Evolutionary conservation across 352 stramenopile genomes (phyloP), one percentile per base, ranked within the genome.

Genomic region (Pelagophyceae sp.): DNA sequence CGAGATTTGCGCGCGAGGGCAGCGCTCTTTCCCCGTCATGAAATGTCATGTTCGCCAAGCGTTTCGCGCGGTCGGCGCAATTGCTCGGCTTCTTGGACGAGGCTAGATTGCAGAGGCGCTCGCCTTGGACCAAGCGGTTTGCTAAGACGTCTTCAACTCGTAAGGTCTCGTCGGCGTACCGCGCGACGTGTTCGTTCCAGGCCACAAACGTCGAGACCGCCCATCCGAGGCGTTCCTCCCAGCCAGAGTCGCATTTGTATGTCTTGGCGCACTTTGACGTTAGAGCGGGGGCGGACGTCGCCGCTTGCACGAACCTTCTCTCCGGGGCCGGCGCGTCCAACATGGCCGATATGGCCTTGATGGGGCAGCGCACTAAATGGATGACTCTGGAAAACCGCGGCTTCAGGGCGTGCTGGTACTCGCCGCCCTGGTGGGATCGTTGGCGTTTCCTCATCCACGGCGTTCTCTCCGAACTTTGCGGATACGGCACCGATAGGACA

Each of bases 361-460:
- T 6, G 17, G 67, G 67, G 29, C 67, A 74, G 35, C 67, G 33
- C 15, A 27, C 33, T 0, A 74, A n/a, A 27, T 74, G 67, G 33
- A 74, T 37, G 11, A 54, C 67, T 3, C 27, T 20, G 3, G 2
- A 40, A 2, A 51, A 74, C 2, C 38, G 33, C 2, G 67, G 67
- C 67, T n/a, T 51, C 35, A 74, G 58, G 35, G 37, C 67, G 37
- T 74, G 51, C n/a, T 51, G 2, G 37, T 58, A 58, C 35, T 50
- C 64, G 32, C 15, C 31, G n/a, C n/a, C n/a, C 31, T 50, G 6
- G 64, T 72, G 11, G 15, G 29, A 27, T 15, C 37, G 37, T n/a
- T 38, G 64, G 11, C 64, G 64, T n/a, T 15, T 15, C 19, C 3
- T 3, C 64, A 19, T 45, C 64, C 64, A 72, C 20, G 11, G 11